Percentiles rank a stretch among this genome's conserved stretches.
phyloP scores from a whole-genome alignment of 345 rosid species.

The Eucalyptus pauciflora region DNA sequence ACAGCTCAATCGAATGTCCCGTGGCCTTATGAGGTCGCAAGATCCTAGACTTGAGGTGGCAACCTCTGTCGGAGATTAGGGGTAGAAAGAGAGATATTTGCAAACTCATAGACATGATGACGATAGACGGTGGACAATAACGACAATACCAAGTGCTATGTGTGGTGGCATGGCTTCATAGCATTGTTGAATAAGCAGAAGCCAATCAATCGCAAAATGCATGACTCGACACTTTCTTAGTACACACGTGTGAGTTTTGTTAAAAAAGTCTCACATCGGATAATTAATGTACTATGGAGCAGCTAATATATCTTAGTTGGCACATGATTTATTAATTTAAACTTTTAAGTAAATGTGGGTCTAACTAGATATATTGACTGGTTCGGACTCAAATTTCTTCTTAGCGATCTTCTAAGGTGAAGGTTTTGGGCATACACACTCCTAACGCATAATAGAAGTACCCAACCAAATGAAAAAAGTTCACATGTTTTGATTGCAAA shows the following conservation, averaged over 20 bases:
- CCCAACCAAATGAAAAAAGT: accelerated
- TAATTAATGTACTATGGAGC: accelerated
- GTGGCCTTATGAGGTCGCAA: background rate
- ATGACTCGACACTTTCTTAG: background rate
- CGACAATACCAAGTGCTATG: no score
- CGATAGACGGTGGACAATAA: no score
- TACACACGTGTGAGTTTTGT: accelerated
- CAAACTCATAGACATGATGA: no score
- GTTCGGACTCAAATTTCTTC: accelerated
- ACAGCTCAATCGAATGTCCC: background rate
- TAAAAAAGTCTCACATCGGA: accelerated
- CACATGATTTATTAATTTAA: accelerated
- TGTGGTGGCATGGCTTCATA: no score
- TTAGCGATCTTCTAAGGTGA: accelerated
- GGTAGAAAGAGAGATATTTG: no score
- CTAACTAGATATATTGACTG: accelerated
- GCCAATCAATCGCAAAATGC: background rate
- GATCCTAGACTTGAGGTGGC: background rate
- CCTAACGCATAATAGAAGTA: accelerated
- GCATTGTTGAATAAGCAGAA: background rate
- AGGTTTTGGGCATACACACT: no score
- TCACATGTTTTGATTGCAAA: accelerated
- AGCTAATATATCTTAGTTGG: accelerated
- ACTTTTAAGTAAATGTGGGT: accelerated
- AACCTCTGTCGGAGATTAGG: no score